Base-by-base conservation (phyloP, 2,329 filamentous ascomycete genomes). In the Chrysoporthe austroafricana region DNA sequence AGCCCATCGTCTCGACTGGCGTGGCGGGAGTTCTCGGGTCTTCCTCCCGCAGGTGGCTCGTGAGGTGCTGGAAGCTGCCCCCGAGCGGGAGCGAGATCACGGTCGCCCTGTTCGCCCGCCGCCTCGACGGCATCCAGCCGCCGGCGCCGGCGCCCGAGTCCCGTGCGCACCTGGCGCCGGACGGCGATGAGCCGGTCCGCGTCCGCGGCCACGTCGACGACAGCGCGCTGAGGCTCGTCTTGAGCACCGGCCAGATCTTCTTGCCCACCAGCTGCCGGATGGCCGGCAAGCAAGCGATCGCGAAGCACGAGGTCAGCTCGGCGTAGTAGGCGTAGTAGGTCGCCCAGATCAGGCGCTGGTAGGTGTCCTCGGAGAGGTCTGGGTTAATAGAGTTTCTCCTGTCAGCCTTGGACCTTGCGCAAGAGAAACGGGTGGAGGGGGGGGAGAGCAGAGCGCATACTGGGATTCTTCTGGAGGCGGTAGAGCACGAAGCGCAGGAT, bases 201-300 rank as follows among this genome's bases (percentile, higher is more conserved):
- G 54, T 39, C 16, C 8, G 14, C 21, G 11, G 36, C 26, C 56
- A 64, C 26, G 62, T 59, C 54, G 36, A 59, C 16, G 63, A 59
- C 56, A 59, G 34, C 16, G 11, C 7, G 34, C 56, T 60, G 43
- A 65, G 26, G 14, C 54, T 26, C 44, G 54, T 65, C 43, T 65
- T 59, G 34, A 65, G 39, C 18, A 65, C 54, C 1, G 63, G 63
- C 63, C 63, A 67, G 26, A 67, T 44, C 11, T 46, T 67, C 48
- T 67, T 63, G 18, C 56, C 54, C 4, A 67, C 43, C 32, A 67
- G 66, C 43, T 67, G 66, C 44, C 66, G 57, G 44, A 60, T 54
- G 44, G 66, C 66, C 2, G 66, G 66, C 1, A 67, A 61, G 39
- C 66, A 67, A 56, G 60, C 57, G 44, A 67, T 67, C 54, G 50